These are phyloP conservation scores for Nematocida sp. DNA, from an alignment of 371 early-diverging fungal species.

Conservation along the genomic window DNA sequence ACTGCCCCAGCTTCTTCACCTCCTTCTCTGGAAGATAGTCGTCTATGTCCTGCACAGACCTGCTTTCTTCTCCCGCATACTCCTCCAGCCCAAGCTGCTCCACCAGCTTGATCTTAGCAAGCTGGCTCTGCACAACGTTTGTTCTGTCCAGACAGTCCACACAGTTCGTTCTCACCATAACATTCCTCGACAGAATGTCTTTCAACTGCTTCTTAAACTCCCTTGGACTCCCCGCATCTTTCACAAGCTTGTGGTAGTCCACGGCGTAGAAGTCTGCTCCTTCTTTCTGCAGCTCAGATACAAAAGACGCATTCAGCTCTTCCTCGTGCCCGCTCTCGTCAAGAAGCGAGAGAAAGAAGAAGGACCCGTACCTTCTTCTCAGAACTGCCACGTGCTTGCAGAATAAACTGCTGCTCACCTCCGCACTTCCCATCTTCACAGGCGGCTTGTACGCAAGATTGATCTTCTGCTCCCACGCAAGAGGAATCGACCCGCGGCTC, in stretches of 20 bases:
- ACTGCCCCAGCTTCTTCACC: constrained; percentile 69
- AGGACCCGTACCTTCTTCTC: constrained; percentile 44
- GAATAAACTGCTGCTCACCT: constrained; percentile 34
- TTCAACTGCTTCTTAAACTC: constrained; percentile 73
- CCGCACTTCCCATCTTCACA: constrained; percentile 37
- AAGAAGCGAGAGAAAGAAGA: constrained; percentile 60
- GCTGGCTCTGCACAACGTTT: constrained; percentile 88
- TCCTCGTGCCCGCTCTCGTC: constrained; percentile 56
- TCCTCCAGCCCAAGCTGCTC: constrained; percentile 66
- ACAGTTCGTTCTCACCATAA: constrained; percentile 89
- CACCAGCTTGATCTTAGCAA: constrained; percentile 75
- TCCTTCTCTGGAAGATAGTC: constrained; percentile 12
- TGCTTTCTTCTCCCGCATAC: neutral
- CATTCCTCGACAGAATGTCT: constrained; percentile 67
- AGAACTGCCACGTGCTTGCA: constrained; percentile 46
- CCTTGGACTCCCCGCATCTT: constrained; percentile 68
- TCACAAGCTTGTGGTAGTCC: constrained; percentile 54
- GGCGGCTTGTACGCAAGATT: constrained; percentile 79
- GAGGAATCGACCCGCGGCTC: constrained; percentile 82
- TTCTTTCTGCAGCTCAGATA: constrained; percentile 17
- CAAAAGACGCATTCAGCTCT: constrained; percentile 42
- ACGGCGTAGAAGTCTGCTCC: constrained; percentile 48
- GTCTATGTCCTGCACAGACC: constrained; percentile 33
- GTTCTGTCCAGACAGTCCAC: constrained; percentile 99
- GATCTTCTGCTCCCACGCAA: constrained; percentile 84